Percentiles rank a stretch among this genome's conserved stretches.
Conservation (phyloP, 1,284 basidiomycete genomes). For the Malassezia cuniculi region DNA sequence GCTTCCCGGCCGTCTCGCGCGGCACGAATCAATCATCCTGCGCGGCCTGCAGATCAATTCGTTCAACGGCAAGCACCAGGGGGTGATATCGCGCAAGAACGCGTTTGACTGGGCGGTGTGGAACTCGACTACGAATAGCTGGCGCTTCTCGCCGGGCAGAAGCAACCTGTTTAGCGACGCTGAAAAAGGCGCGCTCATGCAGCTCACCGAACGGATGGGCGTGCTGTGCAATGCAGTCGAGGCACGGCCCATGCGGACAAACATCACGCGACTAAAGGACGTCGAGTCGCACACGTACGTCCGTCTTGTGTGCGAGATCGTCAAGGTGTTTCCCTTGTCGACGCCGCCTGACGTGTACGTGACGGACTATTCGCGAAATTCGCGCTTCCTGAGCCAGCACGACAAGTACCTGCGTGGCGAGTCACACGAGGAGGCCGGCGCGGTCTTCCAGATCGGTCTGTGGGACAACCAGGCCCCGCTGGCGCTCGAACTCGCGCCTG, state of each 20-base stretch:
- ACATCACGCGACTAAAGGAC: too few species aligned
- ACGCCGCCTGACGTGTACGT: conserved; percentile 29
- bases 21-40: conserved; percentile 7
- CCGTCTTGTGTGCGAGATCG: conserved; percentile 26
- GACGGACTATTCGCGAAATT: conserved; percentile 32
- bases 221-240: conserved; percentile 20
- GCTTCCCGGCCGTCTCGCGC: conserved; percentile 1
- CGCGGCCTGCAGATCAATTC: conserved; percentile 8
- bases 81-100: neutral
- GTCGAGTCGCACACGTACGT: conserved; percentile 18
- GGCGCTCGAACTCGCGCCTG: conserved; percentile 19
- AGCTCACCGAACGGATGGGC: conserved; percentile 15
- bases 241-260: conserved; percentile 19
- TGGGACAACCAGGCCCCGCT: conserved; percentile 28
- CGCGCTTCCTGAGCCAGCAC: neutral
- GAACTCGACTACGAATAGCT: neutral
- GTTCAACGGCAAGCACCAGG: conserved; percentile 4
- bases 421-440: conserved; percentile 14
- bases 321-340: conserved; percentile 25
- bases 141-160: conserved; percentile 1
- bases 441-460: conserved; percentile 29
- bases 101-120: conserved; percentile 5
- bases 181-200: conserved; percentile 7
- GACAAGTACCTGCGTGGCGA: neutral
- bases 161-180: conserved; percentile 1